phyloP scores from a whole-genome alignment of 495 filamentous ascomycete species.

The Hypoxylon rickii region DNA sequence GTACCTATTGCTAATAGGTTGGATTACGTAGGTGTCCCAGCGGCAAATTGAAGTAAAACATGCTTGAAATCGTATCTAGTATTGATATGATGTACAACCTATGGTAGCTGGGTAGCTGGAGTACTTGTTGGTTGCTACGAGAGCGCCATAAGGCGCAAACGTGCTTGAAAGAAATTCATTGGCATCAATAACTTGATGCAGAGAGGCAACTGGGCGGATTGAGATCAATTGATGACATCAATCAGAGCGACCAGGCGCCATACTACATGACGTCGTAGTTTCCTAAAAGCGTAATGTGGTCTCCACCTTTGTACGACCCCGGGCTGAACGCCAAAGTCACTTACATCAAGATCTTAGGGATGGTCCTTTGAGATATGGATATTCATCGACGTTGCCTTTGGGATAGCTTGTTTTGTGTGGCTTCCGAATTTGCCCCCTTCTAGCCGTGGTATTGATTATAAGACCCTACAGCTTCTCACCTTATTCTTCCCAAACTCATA shows the following conservation, averaged over 20 bases:
- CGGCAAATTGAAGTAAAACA: too few species aligned
- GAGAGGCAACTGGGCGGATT: too few species aligned
- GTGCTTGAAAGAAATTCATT: slow-evolving; percentile 32
- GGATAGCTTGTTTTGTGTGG: slow-evolving; percentile 1
- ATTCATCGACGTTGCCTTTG: background rate
- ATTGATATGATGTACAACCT: too few species aligned
- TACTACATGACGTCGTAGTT: slow-evolving; percentile 27
- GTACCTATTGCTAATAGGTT: too few species aligned
- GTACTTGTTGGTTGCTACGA: too few species aligned
- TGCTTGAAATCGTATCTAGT: too few species aligned
- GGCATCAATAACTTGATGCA: slow-evolving; percentile 6
- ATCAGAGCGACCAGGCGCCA: slow-evolving; percentile 14
- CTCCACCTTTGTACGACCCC: slow-evolving; percentile 19
- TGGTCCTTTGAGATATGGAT: slow-evolving; percentile 13
- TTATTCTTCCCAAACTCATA: background rate
- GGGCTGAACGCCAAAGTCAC: slow-evolving; percentile 18
- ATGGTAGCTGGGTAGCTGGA: too few species aligned
- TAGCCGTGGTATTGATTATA: too few species aligned
- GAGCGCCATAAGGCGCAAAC: too few species aligned
- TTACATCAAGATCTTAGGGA: slow-evolving; percentile 22
- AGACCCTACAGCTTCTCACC: background rate
- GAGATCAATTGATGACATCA: slow-evolving; percentile 35
- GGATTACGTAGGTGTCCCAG: background rate
- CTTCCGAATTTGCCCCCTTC: background rate
- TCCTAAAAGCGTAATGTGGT: slow-evolving; percentile 29